Evolutionary conservation across 768 basidiomycete genomes (phyloP).

Genomic region (Suillus tomentosus): DNA sequence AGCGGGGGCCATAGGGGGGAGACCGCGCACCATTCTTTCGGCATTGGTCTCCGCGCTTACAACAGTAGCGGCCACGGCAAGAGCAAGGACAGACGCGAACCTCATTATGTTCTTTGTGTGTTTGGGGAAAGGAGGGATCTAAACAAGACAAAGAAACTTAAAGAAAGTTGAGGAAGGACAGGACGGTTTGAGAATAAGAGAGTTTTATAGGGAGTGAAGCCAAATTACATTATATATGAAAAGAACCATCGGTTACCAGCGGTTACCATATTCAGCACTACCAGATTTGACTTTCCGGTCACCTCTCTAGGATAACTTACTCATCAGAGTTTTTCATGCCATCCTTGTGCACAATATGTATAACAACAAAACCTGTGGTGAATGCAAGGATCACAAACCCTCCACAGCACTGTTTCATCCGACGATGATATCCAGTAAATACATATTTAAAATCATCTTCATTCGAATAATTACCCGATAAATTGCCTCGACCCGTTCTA

Average conservation of each 20-base stretch:
- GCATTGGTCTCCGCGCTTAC: slow-evolving; percentile 54
- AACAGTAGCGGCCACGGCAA: slow-evolving; percentile 39
- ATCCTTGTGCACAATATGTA: not conserved
- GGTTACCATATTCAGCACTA: not conserved
- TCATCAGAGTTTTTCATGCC: not conserved
- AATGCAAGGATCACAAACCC: not conserved
- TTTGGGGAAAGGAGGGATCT: not conserved
- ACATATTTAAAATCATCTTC: not conserved
- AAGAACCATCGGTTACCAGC: slow-evolving; percentile 7
- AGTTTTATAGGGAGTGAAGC: not conserved
- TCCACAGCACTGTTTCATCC: not conserved
- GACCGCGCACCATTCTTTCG: slow-evolving; percentile 53
- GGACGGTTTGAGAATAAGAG: slow-evolving; percentile 5
- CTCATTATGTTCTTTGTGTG: slow-evolving; percentile 27
- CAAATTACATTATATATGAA: not conserved
- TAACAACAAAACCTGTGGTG: not conserved
- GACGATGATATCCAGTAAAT: not conserved
- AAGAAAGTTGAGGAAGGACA: slow-evolving; percentile 16
- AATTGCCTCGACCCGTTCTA: not conserved
- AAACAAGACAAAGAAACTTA: slow-evolving; percentile 15
- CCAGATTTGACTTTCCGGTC: not conserved
- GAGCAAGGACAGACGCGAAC: slow-evolving; percentile 34
- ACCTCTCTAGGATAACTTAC: no score
- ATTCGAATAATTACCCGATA: not conserved
- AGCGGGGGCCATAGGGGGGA: slow-evolving; percentile 48